Evolutionary conservation across 768 basidiomycete genomes (phyloP).

Genomic region (Leccinellum luteum): DNA sequence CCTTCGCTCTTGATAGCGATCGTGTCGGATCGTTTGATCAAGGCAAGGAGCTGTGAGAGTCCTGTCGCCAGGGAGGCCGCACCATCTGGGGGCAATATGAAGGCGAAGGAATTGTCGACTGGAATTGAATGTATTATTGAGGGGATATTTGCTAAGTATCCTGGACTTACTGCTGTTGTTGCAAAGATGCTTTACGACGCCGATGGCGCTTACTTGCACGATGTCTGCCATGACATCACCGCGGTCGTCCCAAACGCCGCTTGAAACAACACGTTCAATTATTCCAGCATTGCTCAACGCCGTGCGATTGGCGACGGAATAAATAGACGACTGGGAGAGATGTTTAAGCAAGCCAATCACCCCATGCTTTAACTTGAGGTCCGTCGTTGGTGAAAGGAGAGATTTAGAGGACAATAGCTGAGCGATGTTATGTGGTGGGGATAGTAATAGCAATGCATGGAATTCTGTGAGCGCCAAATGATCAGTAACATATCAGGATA

Average conservation of each 20-base stretch:
- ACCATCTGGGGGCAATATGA: slow-evolving; percentile 48
- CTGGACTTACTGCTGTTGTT: slow-evolving; percentile 60
- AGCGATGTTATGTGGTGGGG: slow-evolving; percentile 64
- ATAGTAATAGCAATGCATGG: slow-evolving; percentile 58
- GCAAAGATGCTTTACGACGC: slow-evolving; percentile 86
- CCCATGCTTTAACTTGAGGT: slow-evolving; percentile 87
- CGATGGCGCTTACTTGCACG: slow-evolving; percentile 85
- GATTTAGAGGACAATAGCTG: slow-evolving; percentile 53
- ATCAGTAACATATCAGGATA: slow-evolving; percentile 7
- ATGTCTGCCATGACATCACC: slow-evolving; percentile 80
- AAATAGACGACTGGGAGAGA: slow-evolving; percentile 67
- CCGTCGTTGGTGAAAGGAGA: slow-evolving; percentile 53
- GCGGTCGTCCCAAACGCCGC: slow-evolving; percentile 67
- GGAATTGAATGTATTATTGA: slow-evolving; percentile 15
- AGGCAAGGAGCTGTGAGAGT: slow-evolving; percentile 65
- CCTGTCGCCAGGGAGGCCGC: slow-evolving; percentile 41
- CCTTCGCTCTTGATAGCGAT: slow-evolving; percentile 86
- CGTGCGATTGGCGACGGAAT: slow-evolving; percentile 55
- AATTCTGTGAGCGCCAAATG: slow-evolving; percentile 41
- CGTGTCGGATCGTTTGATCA: slow-evolving; percentile 78
- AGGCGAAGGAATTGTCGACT: slow-evolving; percentile 46
- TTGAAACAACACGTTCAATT: slow-evolving; percentile 56
- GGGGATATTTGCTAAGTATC: slow-evolving; percentile 17
- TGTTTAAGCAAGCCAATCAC: slow-evolving; percentile 86
- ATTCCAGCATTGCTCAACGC: slow-evolving; percentile 61